A percentile compares a stretch with the other conserved stretches of the same genome.
Evolutionary conservation across 495 filamentous ascomycete genomes (phyloP).

Genomic region (Aspergillus biplanus): DNA sequence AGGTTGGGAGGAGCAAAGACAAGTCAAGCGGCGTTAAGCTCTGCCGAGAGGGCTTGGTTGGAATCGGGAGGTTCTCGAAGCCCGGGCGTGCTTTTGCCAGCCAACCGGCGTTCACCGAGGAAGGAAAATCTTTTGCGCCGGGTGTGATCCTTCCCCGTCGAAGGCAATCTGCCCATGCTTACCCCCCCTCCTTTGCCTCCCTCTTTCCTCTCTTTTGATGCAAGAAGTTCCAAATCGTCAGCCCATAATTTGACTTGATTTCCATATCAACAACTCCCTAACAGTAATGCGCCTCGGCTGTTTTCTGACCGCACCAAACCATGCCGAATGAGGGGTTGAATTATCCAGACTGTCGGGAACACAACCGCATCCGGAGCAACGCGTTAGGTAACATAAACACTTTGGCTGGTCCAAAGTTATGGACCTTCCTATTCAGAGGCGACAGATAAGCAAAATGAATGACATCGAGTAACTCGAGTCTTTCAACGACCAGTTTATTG

Average conservation of each 20-base stretch:
- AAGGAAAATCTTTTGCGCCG: not conserved
- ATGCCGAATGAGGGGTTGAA: slow-evolving; percentile 2
- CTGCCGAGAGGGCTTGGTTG: slow-evolving; percentile 24
- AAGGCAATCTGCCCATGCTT: slow-evolving; percentile 3
- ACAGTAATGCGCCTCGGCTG: not conserved
- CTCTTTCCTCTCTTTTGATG: slow-evolving; percentile 2
- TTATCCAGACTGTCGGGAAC: slow-evolving; percentile 10
- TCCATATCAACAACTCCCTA: too few relatives aligned
- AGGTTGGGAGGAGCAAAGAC: slow-evolving; percentile 24
- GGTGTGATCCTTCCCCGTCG: slow-evolving; percentile 3
- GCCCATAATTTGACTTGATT: too few relatives aligned
- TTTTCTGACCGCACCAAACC: not conserved
- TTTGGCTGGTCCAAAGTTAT: not conserved
- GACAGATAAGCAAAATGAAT: slow-evolving; percentile 10
- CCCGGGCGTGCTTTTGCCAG: slow-evolving; percentile 9
- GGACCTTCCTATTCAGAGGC: slow-evolving; percentile 1
- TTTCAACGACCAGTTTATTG: not conserved
- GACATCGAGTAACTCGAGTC: not conserved
- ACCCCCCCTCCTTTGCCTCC: not conserved
- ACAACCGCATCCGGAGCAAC: slow-evolving; percentile 21
- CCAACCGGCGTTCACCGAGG: slow-evolving; percentile 25
- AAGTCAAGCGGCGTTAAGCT: slow-evolving; percentile 31
- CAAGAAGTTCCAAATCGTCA: too few relatives aligned
- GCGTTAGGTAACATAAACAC: slow-evolving; percentile 31
- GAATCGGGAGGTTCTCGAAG: slow-evolving; percentile 21